Conservation (phyloP, 1,284 basidiomycete genomes). For the Wolfiporia cocos region DNA sequence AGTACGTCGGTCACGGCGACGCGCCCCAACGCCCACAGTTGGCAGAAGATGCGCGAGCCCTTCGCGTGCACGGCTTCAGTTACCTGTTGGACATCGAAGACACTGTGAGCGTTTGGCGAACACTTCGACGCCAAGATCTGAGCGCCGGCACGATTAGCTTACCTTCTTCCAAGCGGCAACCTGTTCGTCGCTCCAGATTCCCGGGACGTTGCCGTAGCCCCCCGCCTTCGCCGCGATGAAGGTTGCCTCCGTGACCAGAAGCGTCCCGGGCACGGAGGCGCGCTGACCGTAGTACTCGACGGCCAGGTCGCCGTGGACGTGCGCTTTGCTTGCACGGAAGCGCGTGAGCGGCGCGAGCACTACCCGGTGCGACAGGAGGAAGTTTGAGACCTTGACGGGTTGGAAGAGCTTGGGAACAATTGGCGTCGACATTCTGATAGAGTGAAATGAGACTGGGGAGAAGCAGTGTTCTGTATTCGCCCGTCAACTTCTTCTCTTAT, state of each 20-base stretch:
- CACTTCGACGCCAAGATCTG: neutral
- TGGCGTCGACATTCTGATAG: constrained; percentile 3
- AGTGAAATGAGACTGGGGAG: too few relatives aligned
- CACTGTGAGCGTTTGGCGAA: neutral
- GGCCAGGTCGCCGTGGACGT: constrained; percentile 26
- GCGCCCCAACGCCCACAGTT: constrained; percentile 43
- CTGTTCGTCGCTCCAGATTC: constrained; percentile 40
- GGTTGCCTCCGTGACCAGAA: constrained; percentile 44
- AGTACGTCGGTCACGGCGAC: constrained; percentile 25
- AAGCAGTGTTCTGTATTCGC: too few relatives aligned
- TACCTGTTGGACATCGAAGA: constrained; percentile 13
- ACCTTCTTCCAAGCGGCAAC: constrained; percentile 42
- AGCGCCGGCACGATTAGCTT: constrained; percentile 5
- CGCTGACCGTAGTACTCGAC: constrained; percentile 45
- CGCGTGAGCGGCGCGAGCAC: constrained; percentile 45
- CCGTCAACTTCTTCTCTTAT: too few relatives aligned
- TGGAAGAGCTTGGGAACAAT: constrained; percentile 32
- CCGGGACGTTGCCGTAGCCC: constrained; percentile 33
- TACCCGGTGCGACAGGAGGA: constrained; percentile 37
- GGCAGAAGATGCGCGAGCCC: constrained; percentile 36
- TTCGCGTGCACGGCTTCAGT: constrained; percentile 24
- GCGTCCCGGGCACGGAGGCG: constrained; percentile 34
- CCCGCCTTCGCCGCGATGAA: constrained; percentile 35
- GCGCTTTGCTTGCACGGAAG: constrained; percentile 25
- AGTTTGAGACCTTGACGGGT: constrained; percentile 36